Percentiles rank a stretch among this genome's conserved stretches.
Evolutionary conservation across 2,329 filamentous ascomycete species (phyloP).

Genomic region (Hypoxylon sp.): DNA sequence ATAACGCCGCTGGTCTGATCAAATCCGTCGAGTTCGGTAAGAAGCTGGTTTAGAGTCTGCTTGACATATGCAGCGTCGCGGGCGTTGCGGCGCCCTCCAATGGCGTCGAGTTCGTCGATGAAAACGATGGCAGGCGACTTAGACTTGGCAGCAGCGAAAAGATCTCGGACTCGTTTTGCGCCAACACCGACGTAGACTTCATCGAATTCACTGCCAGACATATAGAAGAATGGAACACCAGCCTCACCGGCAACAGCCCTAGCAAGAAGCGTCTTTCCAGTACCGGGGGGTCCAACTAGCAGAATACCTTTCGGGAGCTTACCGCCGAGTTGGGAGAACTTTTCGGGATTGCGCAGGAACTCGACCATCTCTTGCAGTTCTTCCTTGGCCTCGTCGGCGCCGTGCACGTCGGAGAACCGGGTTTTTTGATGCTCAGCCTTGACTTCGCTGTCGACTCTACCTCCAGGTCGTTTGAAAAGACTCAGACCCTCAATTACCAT

Average conservation of each 20-base stretch:
- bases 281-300: slow-evolving; percentile 94
- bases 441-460: slow-evolving; percentile 80
- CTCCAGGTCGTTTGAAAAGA: slow-evolving; percentile 81
- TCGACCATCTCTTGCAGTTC: slow-evolving; percentile 97
- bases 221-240: slow-evolving; percentile 99
- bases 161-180: slow-evolving; percentile 93
- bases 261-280: slow-evolving; percentile 95
- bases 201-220: slow-evolving; percentile 99
- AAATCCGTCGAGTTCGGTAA: slow-evolving; percentile 97
- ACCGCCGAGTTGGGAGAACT: slow-evolving; percentile 92
- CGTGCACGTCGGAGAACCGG: slow-evolving; percentile 93
- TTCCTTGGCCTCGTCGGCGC: slow-evolving; percentile 98
- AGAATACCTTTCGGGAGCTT: slow-evolving; percentile 98
- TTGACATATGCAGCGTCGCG: slow-evolving; percentile 95
- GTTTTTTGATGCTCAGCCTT: slow-evolving; percentile 93
- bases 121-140: slow-evolving; percentile 96
- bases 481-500: slow-evolving; percentile 86
- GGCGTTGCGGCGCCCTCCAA: slow-evolving; percentile 93
- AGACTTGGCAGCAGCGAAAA: slow-evolving; percentile 84
- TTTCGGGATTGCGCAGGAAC: slow-evolving; percentile 92
- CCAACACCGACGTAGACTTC: slow-evolving; percentile 98
- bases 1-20: slow-evolving; percentile 95
- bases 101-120: slow-evolving; percentile 93
- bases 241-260: slow-evolving; percentile 96
- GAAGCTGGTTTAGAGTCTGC: slow-evolving; percentile 95